Base-by-base conservation (phyloP, 2,329 filamentous ascomycete genomes). In the Amauroascus niger region DNA sequence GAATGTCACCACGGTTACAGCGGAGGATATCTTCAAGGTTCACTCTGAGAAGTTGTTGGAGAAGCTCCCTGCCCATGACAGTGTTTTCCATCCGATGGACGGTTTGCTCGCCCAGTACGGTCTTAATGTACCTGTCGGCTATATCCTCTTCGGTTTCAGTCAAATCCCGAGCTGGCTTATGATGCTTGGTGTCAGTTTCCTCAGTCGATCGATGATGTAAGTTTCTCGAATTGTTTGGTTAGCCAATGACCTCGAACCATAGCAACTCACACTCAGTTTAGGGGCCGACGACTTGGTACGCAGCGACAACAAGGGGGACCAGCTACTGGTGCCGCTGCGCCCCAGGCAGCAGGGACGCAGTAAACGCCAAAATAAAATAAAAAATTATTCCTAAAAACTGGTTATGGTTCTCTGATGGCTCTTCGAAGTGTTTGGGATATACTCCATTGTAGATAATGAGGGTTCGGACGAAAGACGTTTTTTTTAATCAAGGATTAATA, bases 131-230 rank as follows among this genome's bases (percentile, higher is more conserved):
- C 76, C 77, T 14, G 63, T 81, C 33, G 81, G 75, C 6, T 82
- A 81, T 59, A 64, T 73, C 41, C 72, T 83, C 52, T 82, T 73
- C 65, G 75, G 64, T 28, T 76, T 84, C 63, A 71, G 75, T 32
- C 71, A 75, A 67, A 74, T 83, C 59, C 81, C 81, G 2, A 81
- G 76, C 61, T 84, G 81, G 81, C 62, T 78, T 55, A 77, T 82
- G 58, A 84, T 84, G 81, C 76, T 84, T 58, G 67, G 73, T 40
- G 78, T 84, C 66, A 80, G 76, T 52, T 78, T 83, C 66, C 63
- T 80, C 61, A 81, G 77, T 69, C 71, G 81, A 61, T 76, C 74
- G 11, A 71, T 84, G 64, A 83, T 83, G 81, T 81, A 69, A 75
- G 78, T 67, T 51, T 54, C 1, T 13, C 3, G 14, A 26, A 30